Conservation (phyloP, 2,329 filamentous ascomycete genomes). For the Aspergillus sp. region DNA sequence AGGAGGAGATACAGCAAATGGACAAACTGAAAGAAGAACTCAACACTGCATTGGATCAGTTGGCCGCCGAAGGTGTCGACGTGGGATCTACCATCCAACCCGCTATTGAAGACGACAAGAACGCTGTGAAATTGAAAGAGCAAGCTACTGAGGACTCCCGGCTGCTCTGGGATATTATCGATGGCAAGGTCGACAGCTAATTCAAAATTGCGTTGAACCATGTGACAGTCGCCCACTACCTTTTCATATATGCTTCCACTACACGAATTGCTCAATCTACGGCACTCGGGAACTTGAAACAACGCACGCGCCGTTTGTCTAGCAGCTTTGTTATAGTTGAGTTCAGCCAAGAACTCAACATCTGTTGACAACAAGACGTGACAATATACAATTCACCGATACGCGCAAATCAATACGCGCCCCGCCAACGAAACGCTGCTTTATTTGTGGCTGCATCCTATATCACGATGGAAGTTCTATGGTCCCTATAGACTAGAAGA, state of each 20-base stretch:
- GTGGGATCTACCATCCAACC: slow-evolving; percentile 14
- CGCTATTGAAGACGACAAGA: slow-evolving; percentile 2
- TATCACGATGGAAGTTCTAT: background rate
- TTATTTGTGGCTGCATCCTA: background rate
- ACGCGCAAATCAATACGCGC: background rate
- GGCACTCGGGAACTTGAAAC: background rate
- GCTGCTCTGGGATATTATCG: slow-evolving; percentile 41
- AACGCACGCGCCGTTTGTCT: background rate
- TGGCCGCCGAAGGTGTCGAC: slow-evolving; percentile 31
- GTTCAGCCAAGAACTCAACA: background rate
- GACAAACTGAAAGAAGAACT: slow-evolving; percentile 71
- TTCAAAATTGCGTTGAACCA: background rate
- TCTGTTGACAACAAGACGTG: background rate
- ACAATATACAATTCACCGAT: background rate
- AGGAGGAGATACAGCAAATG: slow-evolving; percentile 75
- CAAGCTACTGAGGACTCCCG: slow-evolving; percentile 29
- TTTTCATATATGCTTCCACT: background rate
- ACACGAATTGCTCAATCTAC: background rate
- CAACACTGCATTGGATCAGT: slow-evolving; percentile 40
- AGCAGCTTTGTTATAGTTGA: background rate
- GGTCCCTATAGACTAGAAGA: slow-evolving; percentile 4
- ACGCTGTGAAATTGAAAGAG: slow-evolving; percentile 14
- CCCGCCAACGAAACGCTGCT: background rate
- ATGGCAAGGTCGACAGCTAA: slow-evolving; percentile 25
- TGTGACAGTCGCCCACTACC: background rate